Base-by-base conservation (phyloP, 2,329 filamentous ascomycete species). In the Exophiala sp. region DNA sequence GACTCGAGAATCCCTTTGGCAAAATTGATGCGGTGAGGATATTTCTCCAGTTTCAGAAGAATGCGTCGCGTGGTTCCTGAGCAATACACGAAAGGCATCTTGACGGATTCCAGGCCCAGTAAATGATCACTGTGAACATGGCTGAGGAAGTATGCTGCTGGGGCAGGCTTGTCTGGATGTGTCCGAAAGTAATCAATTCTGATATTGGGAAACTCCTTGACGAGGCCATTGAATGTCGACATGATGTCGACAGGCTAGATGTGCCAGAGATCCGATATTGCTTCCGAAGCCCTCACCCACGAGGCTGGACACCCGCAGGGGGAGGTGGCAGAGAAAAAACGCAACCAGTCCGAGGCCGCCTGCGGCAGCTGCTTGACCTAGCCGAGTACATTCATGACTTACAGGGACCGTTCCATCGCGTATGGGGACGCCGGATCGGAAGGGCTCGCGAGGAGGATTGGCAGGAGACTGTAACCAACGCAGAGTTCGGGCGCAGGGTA, bases 51-150 rank as follows among this genome's bases (percentile, higher is more conserved):
- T 1, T 83, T 80, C 13, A 96, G 73, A 1, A 97, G 73, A 14
- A 97, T 70, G 72, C 89, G 84, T 56, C 80, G 79, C 0, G 90
- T 96, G 0, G 87, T 86, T 0, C 85, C 76, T 1, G 90, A 95
- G 69, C 89, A 96, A 67, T 95, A 96, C 16, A 97, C 80, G 62
- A 95, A 95, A 0, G 88, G 86, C 22, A 86, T 81, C 39, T 81
- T 79, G 46, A 90, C 75, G 10, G 76, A 79, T 60, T 95, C 88
- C 1, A 96, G 75, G 0, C 91, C 90, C 29, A 78, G 77, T 1
- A 96, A 77, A 67, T 96, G 91, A 61, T 96, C 90, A 57, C 85
- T 94, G 64, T 96, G 91, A 1, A 94, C 82, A 76, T 97, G 91
- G 66, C 86, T 94, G 21, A 97, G 74, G 64, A 97, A 95, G 65